Base-by-base conservation (phyloP, 164 flowering plant genomes). In the Annona squamosa region DNA sequence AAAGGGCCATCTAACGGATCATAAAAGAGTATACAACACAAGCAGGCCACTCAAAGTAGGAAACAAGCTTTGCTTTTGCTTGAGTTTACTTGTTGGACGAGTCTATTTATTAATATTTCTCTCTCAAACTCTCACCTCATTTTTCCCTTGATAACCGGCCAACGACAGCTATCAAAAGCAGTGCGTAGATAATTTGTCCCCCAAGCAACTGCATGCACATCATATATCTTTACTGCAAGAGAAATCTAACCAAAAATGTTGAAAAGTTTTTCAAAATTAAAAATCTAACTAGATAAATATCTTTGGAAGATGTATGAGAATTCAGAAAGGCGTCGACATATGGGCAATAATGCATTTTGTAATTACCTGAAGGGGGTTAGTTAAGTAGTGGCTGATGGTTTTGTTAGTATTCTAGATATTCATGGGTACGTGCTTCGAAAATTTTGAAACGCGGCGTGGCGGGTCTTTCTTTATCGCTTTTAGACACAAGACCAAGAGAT, bases 51-150 rank as follows among this genome's bases (percentile, higher is more conserved):
- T 65, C 48, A 57, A 65, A 72, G 63, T 26, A 65, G 75, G 68
- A 73, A 47, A 63, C 69, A 48, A 48, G 18, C 68, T 64, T 64
- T 72, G 75, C 75, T 65, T 73, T 73, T 73, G 6, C 9, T 16
- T 71, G 48, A 66, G 66, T 71, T 71, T 71, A 47, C 56, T 61
- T 59, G 66, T 37, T 59, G 5, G 19, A 5, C 16, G 17, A 63
- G 19, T 63, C 18, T 26, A 63, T n/a, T 63, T 63, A 63, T 4
- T n/a, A 13, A 46, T 46, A 6, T 46, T 12, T 16, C 70, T 68
- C 13, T 17, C 70, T n/a, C 16, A 5, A 12, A 16, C 26, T 44
- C 18, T 68, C 47, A 43, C 70, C 47, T 68, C 70, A 46, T 46
- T 16, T 68, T 44, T 68, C 52, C 70, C 70, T 68, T 68, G 17